phyloP scores from a whole-genome alignment of 129 eudicot genomes.

The Centella asiatica region DNA sequence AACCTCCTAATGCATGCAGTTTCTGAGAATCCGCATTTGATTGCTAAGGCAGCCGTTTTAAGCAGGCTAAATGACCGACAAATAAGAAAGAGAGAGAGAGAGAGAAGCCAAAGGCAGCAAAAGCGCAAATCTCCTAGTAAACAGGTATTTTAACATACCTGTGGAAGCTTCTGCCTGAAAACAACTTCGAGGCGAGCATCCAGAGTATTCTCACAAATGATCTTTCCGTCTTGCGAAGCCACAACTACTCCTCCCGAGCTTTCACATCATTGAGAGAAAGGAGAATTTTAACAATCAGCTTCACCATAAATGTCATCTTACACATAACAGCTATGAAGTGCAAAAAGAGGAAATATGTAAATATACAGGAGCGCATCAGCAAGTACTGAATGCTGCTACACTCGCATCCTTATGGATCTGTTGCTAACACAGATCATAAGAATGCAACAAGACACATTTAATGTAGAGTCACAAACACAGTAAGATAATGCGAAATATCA shows the following conservation, averaged over 20 bases:
- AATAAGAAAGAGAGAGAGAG: background rate
- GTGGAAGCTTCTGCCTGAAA: conserved; percentile 48
- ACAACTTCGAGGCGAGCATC: conserved; percentile 49
- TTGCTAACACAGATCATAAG: no score
- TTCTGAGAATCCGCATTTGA: no score
- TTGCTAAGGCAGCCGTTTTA: no score
- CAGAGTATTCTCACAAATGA: conserved; percentile 59
- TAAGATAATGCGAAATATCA: background rate
- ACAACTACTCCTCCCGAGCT: conserved; percentile 79
- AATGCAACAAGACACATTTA: background rate
- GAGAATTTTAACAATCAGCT: background rate
- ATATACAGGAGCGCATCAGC: no score
- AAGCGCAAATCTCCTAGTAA: background rate
- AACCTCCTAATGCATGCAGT: no score
- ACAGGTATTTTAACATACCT: conserved; percentile 12
- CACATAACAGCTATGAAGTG: background rate
- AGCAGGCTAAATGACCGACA: no score
- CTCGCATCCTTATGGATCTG: no score
- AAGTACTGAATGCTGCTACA: no score
- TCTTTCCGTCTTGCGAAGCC: conserved; percentile 77
- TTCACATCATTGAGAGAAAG: conserved; percentile 8
- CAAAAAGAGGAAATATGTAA: background rate
- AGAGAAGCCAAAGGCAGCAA: background rate
- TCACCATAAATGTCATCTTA: no score
- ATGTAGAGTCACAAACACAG: background rate